Percentiles rank a stretch among this genome's conserved stretches.
Conservation (phyloP, 257 asterid genomes). For the Datura wrightii region DNA sequence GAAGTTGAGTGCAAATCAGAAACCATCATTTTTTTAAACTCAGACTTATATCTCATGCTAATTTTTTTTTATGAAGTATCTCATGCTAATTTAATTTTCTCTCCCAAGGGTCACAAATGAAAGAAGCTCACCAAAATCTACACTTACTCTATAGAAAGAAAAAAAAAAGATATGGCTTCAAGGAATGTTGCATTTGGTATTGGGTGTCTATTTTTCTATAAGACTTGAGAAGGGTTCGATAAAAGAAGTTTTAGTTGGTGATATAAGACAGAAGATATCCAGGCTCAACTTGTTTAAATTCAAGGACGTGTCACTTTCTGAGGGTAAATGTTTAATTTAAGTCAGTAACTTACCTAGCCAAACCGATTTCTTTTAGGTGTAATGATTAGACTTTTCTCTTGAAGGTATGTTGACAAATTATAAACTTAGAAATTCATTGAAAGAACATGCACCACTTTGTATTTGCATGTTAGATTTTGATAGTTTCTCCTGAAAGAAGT, state of each 20-base stretch:
- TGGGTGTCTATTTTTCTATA: background rate
- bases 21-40: background rate
- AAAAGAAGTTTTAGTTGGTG: background rate
- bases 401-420: background rate
- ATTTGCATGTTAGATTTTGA: background rate
- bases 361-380: background rate
- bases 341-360: constrained; percentile 2
- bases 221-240: background rate
- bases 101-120: background rate
- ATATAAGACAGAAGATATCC: background rate
- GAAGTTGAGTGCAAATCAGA: background rate
- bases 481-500: too few relatives aligned
- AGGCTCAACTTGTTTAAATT: background rate
- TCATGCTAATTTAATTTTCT: background rate
- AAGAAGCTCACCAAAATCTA: background rate
- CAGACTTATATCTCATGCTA: too few relatives aligned
- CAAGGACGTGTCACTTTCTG: background rate
- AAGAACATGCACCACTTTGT: constrained; percentile 15
- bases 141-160: background rate
- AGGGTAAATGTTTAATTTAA: background rate
- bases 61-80: too few relatives aligned
- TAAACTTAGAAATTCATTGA: background rate
- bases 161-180: background rate
- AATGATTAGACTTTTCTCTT: background rate
- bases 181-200: background rate